These are phyloP conservation scores for Scheffersomyces ergatensis DNA, from an alignment of 805 yeast species.

Conservation along the genomic window DNA sequence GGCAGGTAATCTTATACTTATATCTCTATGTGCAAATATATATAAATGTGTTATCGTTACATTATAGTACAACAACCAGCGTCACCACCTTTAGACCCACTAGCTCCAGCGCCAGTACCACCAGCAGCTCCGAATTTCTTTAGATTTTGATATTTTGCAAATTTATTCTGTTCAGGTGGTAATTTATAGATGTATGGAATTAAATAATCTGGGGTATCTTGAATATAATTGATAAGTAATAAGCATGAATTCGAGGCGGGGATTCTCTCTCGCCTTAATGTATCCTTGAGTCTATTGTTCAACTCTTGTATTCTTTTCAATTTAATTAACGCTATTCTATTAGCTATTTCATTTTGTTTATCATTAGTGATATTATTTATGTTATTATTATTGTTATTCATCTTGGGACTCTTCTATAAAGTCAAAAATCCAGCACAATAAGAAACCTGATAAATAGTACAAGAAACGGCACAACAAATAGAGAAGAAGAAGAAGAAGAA, in stretches of 20 bases:
- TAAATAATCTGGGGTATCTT: conserved; percentile 45
- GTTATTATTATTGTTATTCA: neutral
- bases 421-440: too few relatives aligned
- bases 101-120: neutral
- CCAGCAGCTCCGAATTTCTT: conserved; percentile 3
- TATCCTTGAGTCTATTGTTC: conserved; percentile 50
- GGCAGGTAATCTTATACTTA: too few relatives aligned
- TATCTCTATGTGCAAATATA: neutral
- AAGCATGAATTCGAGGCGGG: conserved; percentile 63
- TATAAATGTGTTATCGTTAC: conserved; percentile 7
- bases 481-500: too few relatives aligned
- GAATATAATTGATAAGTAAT: conserved; percentile 41
- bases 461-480: too few relatives aligned
- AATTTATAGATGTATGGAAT: conserved; percentile 44
- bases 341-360: conserved; percentile 11
- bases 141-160: conserved; percentile 20
- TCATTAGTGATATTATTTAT: neutral
- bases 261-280: conserved; percentile 54
- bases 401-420: too few relatives aligned
- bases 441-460: too few relatives aligned
- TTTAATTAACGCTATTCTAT: conserved; percentile 52
- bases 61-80: conserved; percentile 31
- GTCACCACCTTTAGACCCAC: neutral
- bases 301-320: conserved; percentile 59
- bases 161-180: conserved; percentile 33